Conservation (phyloP, 768 basidiomycete species). For the Tricholoma saponaceum region DNA sequence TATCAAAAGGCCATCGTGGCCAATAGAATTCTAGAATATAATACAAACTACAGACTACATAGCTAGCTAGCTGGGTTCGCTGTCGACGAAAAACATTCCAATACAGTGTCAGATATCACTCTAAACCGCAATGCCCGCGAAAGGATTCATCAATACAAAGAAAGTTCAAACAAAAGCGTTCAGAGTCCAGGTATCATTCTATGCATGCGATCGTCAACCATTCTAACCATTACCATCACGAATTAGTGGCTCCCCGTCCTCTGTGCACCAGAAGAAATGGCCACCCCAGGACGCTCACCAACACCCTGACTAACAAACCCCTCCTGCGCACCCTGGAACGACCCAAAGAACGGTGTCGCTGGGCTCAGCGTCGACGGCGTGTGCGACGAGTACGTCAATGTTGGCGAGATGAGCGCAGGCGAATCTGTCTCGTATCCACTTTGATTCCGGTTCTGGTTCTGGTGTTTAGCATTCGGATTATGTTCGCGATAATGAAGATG, state of each 20-base stretch:
- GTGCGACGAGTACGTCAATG: constrained; percentile 64
- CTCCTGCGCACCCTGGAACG: constrained; percentile 33
- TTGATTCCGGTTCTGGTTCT: constrained; percentile 2
- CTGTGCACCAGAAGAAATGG: background rate
- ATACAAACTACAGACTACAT: background rate
- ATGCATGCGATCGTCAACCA: background rate
- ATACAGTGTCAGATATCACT: background rate
- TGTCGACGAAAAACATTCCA: background rate
- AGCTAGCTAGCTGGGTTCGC: background rate
- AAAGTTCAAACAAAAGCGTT: too few relatives aligned
- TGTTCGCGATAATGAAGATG: constrained; percentile 9
- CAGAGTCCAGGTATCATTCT: background rate
- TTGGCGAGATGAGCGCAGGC: constrained; percentile 59
- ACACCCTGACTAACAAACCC: background rate
- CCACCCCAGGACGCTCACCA: background rate
- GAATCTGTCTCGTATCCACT: constrained; percentile 1
- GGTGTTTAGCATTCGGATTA: constrained; percentile 12
- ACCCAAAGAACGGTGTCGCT: constrained; percentile 67
- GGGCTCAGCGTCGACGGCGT: constrained; percentile 67
- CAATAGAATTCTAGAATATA: background rate
- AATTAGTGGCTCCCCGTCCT: constrained; percentile 8
- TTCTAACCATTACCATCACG: background rate
- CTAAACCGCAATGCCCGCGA: background rate
- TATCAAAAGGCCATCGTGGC: background rate
- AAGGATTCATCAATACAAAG: background rate